A percentile compares a stretch with the other conserved stretches of the same genome.
These are phyloP conservation scores for Novymonas esmeraldas DNA, from an alignment of 208 protist genomes.

Conservation along the genomic window DNA sequence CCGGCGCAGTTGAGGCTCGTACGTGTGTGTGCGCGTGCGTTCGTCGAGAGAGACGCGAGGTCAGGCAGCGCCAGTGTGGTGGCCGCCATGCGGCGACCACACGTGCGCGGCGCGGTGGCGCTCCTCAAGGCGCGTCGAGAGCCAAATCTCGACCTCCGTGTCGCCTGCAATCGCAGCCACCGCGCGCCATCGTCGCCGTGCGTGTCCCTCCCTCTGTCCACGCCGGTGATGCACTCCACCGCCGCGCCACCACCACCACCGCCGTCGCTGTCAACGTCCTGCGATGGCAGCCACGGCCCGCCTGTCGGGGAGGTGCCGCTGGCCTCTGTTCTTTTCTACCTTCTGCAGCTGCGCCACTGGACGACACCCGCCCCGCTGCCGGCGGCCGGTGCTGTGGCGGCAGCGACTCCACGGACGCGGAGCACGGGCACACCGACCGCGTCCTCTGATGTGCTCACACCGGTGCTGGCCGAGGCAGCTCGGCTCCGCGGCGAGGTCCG, in stretches of 20 bases:
- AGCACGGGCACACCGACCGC: not conserved
- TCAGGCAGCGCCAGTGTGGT: too few relatives aligned
- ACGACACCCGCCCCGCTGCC: not conserved
- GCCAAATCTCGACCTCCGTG: too few relatives aligned
- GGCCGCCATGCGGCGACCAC: too few relatives aligned
- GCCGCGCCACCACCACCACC: not conserved
- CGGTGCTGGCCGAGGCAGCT: not conserved
- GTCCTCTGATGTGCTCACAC: not conserved
- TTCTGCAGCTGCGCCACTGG: conserved; percentile 23
- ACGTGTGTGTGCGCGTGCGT: too few relatives aligned
- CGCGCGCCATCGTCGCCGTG: not conserved
- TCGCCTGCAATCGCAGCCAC: too few relatives aligned
- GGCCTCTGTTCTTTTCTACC: conserved; percentile 8
- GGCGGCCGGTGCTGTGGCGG: not conserved
- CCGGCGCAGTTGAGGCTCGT: too few relatives aligned
- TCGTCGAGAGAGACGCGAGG: too few relatives aligned
- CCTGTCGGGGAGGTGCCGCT: not conserved
- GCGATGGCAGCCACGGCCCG: not conserved
- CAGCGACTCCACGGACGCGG: not conserved
- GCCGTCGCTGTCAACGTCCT: not conserved
- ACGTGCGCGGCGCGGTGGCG: too few relatives aligned
- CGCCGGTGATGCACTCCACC: not conserved
- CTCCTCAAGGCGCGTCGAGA: too few relatives aligned
- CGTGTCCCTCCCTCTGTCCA: not conserved
- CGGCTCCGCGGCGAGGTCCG: conserved; percentile 9